phyloP scores from a whole-genome alignment of 345 rosid genomes.

The Rhizophora apiculata region DNA sequence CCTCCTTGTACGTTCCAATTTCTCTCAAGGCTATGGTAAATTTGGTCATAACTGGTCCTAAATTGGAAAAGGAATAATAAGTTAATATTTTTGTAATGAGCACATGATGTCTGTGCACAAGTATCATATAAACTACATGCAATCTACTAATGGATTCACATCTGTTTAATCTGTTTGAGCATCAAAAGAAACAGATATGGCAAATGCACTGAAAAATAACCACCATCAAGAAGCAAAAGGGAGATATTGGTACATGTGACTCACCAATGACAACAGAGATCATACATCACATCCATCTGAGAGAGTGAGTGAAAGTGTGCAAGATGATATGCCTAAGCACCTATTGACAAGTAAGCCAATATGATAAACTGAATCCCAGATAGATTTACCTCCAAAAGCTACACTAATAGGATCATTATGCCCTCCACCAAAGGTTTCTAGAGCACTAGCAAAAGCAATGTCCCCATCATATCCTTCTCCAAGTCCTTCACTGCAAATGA shows the following conservation, averaged over 20 bases:
- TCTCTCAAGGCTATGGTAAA: slow-evolving; percentile 98
- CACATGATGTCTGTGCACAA: background rate
- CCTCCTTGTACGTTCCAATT: slow-evolving; percentile 97
- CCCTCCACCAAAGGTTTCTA: slow-evolving; percentile 97
- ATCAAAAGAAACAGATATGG: background rate
- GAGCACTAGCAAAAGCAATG: slow-evolving; percentile 94
- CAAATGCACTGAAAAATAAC: background rate
- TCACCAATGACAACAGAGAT: no score
- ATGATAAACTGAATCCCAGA: background rate
- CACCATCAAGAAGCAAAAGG: background rate
- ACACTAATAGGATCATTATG: slow-evolving; percentile 98
- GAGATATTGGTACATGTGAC: background rate
- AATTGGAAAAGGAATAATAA: slow-evolving; percentile 19
- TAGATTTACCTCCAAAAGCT: slow-evolving; percentile 88
- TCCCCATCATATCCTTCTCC: slow-evolving; percentile 98
- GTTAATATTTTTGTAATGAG: slow-evolving; percentile 17
- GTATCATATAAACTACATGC: background rate
- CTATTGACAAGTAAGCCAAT: no score
- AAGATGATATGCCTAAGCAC: no score
- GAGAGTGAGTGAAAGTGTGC: no score
- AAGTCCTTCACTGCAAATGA: slow-evolving; percentile 77
- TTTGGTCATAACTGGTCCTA: slow-evolving; percentile 99
- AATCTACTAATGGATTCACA: no score
- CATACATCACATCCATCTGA: no score
- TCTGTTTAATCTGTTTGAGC: background rate